These are phyloP conservation scores for Verticillium nonalfalfae DNA, from an alignment of 2,329 filamentous ascomycete species.

Conservation along the genomic window DNA sequence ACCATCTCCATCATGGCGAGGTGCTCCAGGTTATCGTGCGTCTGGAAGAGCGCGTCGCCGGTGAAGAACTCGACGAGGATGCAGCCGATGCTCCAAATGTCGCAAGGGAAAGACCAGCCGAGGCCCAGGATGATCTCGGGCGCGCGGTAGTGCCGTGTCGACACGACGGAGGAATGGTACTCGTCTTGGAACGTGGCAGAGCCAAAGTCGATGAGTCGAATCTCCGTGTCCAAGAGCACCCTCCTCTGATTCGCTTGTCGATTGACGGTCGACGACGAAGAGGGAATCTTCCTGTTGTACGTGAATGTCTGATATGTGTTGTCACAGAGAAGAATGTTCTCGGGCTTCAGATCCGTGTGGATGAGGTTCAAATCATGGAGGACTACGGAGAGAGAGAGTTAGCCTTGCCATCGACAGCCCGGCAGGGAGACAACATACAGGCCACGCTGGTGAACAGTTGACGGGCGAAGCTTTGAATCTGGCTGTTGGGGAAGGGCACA, in stretches of 20 bases:
- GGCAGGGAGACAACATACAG: constrained; percentile 55
- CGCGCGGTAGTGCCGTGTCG: constrained; percentile 62
- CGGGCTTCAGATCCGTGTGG: constrained; percentile 74
- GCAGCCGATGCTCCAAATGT: constrained; percentile 70
- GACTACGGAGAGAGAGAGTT: constrained; percentile 52
- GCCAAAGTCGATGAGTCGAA: constrained; percentile 65
- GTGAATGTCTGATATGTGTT: constrained; percentile 64
- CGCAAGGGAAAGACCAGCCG: constrained; percentile 66
- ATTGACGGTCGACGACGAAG: constrained; percentile 53
- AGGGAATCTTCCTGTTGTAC: constrained; percentile 64
- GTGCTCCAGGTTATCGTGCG: constrained; percentile 66
- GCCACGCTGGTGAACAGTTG: constrained; percentile 98
- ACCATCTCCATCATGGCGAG: constrained; percentile 72
- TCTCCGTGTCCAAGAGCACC: constrained; percentile 63
- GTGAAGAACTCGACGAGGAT: constrained; percentile 69
- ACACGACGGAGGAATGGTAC: constrained; percentile 66
- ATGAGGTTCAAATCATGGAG: constrained; percentile 96
- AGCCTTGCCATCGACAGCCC: constrained; percentile 3
- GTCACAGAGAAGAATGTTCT: constrained; percentile 63
- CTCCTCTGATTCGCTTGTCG: constrained; percentile 57
- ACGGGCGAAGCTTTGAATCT: constrained; percentile 94
- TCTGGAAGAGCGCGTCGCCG: constrained; percentile 65
- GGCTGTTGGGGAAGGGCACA: constrained; percentile 94
- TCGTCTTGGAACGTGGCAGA: constrained; percentile 69
- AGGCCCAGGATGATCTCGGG: constrained; percentile 66